Conservation (phyloP, 2,329 filamentous ascomycete genomes). For the Blumeria hordei region DNA sequence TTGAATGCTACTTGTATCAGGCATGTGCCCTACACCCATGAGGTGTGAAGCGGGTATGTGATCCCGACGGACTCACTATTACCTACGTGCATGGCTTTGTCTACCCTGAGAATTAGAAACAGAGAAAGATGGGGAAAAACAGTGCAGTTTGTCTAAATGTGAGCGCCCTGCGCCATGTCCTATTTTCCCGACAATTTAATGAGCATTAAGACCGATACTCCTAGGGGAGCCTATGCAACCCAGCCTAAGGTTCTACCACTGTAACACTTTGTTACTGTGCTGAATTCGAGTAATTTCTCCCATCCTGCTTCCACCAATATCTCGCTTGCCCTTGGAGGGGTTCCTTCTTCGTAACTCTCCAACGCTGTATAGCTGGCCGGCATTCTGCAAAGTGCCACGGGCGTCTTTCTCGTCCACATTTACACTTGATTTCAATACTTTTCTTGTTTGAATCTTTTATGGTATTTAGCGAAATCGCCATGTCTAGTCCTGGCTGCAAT, state of each 20-base stretch:
- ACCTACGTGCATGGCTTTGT: background rate
- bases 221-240: background rate
- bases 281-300: background rate
- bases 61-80: background rate
- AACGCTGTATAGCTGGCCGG: background rate
- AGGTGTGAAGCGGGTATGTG: background rate
- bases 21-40: background rate
- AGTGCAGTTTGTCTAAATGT: background rate
- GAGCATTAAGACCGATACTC: background rate
- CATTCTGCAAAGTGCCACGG: background rate
- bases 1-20: background rate
- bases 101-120: background rate
- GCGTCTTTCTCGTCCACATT: background rate
- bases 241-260: background rate
- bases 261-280: background rate
- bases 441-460: background rate
- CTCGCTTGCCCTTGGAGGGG: background rate
- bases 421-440: background rate
- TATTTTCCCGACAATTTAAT: background rate
- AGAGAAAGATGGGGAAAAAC: background rate
- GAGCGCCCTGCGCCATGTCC: background rate
- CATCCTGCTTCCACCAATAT: background rate
- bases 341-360: background rate
- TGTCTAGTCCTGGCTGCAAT: background rate
- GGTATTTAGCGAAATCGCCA: background rate